These are phyloP conservation scores for Apiotrichum montevideense DNA, from an alignment of 1,284 basidiomycete genomes.

Conservation along the genomic window DNA sequence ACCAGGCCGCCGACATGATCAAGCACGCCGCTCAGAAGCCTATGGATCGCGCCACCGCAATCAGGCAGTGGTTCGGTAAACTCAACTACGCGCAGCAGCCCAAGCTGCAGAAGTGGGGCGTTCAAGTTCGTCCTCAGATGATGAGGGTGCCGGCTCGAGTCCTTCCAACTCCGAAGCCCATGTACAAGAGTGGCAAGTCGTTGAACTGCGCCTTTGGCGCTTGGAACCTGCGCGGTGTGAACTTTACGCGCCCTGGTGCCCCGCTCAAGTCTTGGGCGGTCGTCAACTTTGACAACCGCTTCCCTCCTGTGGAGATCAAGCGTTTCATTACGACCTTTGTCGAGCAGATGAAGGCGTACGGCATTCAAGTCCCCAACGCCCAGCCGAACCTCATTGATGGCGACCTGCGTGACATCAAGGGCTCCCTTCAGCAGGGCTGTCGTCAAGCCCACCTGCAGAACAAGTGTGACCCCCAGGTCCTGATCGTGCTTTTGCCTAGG, in stretches of 20 bases:
- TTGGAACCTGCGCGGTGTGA: constrained; percentile 23
- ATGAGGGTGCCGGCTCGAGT: constrained; percentile 41
- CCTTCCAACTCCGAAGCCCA: constrained; percentile 37
- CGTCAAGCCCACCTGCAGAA: constrained; percentile 27
- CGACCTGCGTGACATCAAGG: not conserved
- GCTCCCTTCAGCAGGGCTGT: constrained; percentile 24
- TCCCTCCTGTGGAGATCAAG: constrained; percentile 19
- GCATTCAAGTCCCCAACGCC: constrained; percentile 28
- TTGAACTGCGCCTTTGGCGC: constrained; percentile 23
- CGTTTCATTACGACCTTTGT: constrained; percentile 2
- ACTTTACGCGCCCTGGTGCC: constrained; percentile 36
- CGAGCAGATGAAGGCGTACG: constrained; percentile 4
- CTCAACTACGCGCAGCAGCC: constrained; percentile 38
- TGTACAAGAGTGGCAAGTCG: constrained; percentile 33
- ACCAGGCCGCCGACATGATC: constrained; percentile 48
- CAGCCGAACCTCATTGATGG: constrained; percentile 16
- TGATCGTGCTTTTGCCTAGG: constrained; percentile 38
- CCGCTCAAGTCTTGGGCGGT: constrained; percentile 45
- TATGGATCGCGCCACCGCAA: constrained; percentile 31
- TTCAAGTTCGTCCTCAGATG: constrained; percentile 41
- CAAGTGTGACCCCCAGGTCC: constrained; percentile 38
- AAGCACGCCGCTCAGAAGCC: constrained; percentile 45
- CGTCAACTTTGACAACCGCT: constrained; percentile 31
- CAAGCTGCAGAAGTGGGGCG: constrained; percentile 45
- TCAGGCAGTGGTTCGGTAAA: constrained; percentile 36